phyloP scores from a whole-genome alignment of 192 early-diverging fungal genomes.

The Rhizophlyctis rosea region DNA sequence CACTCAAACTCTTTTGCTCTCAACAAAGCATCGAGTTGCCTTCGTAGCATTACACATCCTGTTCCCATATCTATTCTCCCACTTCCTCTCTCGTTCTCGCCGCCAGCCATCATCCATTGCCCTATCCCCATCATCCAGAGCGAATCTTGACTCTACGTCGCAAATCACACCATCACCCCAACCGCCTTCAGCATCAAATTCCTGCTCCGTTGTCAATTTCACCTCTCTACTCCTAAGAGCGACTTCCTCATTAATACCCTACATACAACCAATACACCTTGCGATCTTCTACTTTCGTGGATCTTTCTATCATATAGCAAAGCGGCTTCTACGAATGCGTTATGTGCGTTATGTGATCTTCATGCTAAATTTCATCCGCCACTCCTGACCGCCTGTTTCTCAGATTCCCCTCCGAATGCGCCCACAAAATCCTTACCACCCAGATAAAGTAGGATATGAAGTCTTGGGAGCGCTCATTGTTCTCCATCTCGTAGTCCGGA shows the following conservation, averaged over 20 bases:
- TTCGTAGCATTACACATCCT: constrained; percentile 22
- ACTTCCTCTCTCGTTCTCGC: no score
- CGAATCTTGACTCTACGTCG: background rate
- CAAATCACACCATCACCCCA: no score
- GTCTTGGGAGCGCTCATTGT: constrained; percentile 78
- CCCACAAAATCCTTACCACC: background rate
- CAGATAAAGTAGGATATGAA: constrained; percentile 68
- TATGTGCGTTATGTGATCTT: constrained; percentile 53
- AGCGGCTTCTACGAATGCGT: constrained; percentile 73
- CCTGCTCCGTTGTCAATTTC: no score
- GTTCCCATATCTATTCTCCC: constrained; percentile 17
- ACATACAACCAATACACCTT: constrained; percentile 58
- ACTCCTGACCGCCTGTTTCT: background rate
- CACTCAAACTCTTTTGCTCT: no score
- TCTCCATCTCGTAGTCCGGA: constrained; percentile 66
- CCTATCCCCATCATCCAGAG: background rate
- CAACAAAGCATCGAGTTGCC: no score
- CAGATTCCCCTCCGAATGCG: background rate
- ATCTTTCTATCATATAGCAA: constrained; percentile 76
- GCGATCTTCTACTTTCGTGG: constrained; percentile 88
- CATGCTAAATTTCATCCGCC: background rate
- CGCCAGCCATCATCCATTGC: background rate
- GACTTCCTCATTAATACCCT: no score
- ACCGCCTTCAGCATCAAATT: no score
- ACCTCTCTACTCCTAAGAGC: no score